These are phyloP conservation scores for Ophidiomyces ophidiicola DNA, from an alignment of 2,329 filamentous ascomycete genomes.

Conservation along the genomic window DNA sequence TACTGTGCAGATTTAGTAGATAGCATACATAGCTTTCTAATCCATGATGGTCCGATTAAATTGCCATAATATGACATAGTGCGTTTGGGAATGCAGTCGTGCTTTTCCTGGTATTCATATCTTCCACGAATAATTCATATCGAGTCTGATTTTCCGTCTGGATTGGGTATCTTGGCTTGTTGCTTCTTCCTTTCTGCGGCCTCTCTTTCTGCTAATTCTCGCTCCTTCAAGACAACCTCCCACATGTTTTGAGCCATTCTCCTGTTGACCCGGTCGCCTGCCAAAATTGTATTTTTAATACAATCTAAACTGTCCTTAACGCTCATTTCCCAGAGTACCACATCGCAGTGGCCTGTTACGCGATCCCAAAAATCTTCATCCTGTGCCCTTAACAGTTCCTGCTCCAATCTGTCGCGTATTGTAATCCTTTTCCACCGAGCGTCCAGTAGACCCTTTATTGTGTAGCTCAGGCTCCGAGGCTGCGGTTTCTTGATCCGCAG, in stretches of 20 bases:
- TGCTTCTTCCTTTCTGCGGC: conserved; percentile 14
- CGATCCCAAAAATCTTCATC: conserved; percentile 35
- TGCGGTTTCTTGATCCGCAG: conserved; percentile 36
- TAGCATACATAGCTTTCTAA: too few species aligned
- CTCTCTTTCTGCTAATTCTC: conserved; percentile 26
- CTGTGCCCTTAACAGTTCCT: conserved; percentile 24
- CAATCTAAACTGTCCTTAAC: conserved; percentile 17
- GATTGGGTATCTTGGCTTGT: background rate
- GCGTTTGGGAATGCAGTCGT: too few species aligned
- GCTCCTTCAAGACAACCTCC: conserved; percentile 31
- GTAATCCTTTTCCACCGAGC: conserved; percentile 27
- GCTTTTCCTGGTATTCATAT: too few species aligned
- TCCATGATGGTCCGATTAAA: too few species aligned
- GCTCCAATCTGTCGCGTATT: conserved; percentile 23
- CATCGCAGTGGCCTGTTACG: conserved; percentile 20
- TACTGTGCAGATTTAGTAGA: too few species aligned
- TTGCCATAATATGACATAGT: too few species aligned
- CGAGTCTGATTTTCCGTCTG: too few species aligned
- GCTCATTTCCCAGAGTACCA: conserved; percentile 19
- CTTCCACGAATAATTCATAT: too few species aligned
- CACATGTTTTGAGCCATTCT: conserved; percentile 28
- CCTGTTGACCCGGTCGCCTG: conserved; percentile 21
- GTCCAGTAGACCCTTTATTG: conserved; percentile 27
- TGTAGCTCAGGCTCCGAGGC: conserved; percentile 28
- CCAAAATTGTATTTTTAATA: conserved; percentile 18